These are phyloP conservation scores for Lyophyllum atratum DNA, from an alignment of 768 basidiomycete species.

Conservation along the genomic window DNA sequence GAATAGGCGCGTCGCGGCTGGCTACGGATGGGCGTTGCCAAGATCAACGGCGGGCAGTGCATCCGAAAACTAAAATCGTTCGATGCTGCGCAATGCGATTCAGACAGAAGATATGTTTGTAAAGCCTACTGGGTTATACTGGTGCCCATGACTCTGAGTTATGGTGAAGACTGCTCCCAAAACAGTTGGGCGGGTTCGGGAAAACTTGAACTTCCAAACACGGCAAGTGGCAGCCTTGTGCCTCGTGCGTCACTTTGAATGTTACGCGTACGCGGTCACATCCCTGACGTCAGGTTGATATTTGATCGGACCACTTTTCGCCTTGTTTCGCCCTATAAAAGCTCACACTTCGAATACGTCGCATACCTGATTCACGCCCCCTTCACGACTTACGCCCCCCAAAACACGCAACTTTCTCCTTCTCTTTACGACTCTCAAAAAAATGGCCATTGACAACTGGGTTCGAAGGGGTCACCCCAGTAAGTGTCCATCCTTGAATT, in stretches of 20 bases:
- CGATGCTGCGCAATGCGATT: background rate
- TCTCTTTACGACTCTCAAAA: constrained; percentile 1
- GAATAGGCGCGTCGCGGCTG: background rate
- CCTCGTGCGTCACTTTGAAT: constrained; percentile 6
- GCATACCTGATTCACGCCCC: background rate
- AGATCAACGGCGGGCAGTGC: background rate
- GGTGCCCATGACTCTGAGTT: too few relatives aligned
- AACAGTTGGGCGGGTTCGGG: background rate
- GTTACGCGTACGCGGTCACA: constrained; percentile 11
- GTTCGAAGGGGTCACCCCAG: constrained; percentile 59
- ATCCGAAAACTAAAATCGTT: background rate
- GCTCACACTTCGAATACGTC: background rate
- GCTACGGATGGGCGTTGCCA: background rate
- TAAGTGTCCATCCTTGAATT: constrained; percentile 29
- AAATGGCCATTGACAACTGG: constrained; percentile 16
- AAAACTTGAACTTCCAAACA: background rate
- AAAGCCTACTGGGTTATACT: background rate
- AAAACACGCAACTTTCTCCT: background rate
- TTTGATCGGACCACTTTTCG: constrained; percentile 15
- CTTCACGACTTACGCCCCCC: constrained; percentile 7
- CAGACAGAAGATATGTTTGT: background rate
- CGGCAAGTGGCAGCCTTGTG: background rate
- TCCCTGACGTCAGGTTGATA: constrained; percentile 11
- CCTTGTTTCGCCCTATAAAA: too few relatives aligned
- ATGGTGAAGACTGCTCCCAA: too few relatives aligned